Percentiles rank a stretch among this genome's conserved stretches.
phyloP scores from a whole-genome alignment of 345 rosid species.

The Laguncularia racemosa region DNA sequence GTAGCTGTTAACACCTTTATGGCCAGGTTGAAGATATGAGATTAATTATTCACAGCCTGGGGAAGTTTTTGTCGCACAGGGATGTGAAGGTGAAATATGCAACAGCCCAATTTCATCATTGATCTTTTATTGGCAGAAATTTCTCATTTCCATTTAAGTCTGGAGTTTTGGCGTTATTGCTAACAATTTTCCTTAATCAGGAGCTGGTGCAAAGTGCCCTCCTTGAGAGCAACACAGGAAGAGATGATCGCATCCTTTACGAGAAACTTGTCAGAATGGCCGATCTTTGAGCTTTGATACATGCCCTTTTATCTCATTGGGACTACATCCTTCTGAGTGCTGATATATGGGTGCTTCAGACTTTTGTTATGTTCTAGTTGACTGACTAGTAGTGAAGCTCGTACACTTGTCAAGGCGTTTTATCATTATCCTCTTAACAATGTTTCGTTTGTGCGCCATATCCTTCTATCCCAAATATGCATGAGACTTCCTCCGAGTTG shows the following conservation, averaged over 20 bases:
- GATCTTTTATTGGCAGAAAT: too few species aligned
- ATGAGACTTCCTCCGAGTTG: too few species aligned
- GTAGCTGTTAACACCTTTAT: not conserved
- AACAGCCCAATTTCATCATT: not conserved
- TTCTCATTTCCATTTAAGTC: not conserved
- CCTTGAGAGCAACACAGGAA: conserved; percentile 88
- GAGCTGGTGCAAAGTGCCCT: conserved; percentile 89
- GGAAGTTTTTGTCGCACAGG: conserved; percentile 71
- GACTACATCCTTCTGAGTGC: too few species aligned
- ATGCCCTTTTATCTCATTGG: too few species aligned
- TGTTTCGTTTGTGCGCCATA: too few species aligned
- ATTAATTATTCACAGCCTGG: conserved; percentile 76
- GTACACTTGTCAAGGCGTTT: too few species aligned
- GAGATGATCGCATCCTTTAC: conserved; percentile 88
- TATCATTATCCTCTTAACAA: too few species aligned
- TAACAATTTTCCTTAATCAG: conserved; percentile 25
- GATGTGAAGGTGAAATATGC: conserved; percentile 64
- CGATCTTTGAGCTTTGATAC: conserved; percentile 6
- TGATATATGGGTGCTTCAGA: too few species aligned
- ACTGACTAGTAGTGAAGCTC: too few species aligned
- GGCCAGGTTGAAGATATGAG: conserved; percentile 93
- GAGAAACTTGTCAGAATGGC: conserved; percentile 62
- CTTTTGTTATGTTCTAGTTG: too few species aligned
- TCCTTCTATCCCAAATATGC: too few species aligned
- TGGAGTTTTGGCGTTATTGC: not conserved